These are phyloP conservation scores for Saccharomycopsis olivae DNA, from an alignment of 805 yeast species.

Conservation along the genomic window DNA sequence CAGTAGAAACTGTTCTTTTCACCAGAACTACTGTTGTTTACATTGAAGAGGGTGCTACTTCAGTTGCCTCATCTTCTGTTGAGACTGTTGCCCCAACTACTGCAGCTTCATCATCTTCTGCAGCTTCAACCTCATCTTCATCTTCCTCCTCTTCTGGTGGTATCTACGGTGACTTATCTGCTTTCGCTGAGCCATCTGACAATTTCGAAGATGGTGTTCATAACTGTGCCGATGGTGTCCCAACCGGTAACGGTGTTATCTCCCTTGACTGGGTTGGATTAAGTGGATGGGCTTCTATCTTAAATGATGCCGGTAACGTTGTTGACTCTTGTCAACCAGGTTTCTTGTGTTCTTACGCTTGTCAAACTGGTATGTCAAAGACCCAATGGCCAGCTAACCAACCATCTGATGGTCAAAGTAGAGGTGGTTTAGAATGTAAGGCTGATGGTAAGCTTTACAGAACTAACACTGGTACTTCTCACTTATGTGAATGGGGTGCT, in stretches of 20 bases:
- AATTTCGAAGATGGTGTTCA: slow-evolving; percentile 62
- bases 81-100: slow-evolving; percentile 12
- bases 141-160: slow-evolving; percentile 21
- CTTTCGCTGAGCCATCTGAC: slow-evolving; percentile 45
- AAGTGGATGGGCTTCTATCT: slow-evolving; percentile 78
- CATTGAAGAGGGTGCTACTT: slow-evolving; percentile 11
- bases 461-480: slow-evolving; percentile 52
- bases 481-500: slow-evolving; percentile 78
- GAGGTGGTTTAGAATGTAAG: slow-evolving; percentile 87
- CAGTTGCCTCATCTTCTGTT: slow-evolving; percentile 13
- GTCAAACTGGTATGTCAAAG: slow-evolving; percentile 98
- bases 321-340: slow-evolving; percentile 78
- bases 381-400: slow-evolving; percentile 93
- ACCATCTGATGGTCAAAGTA: slow-evolving; percentile 80
- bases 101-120: slow-evolving; percentile 17
- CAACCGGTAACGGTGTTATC: slow-evolving; percentile 77
- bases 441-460: slow-evolving; percentile 72
- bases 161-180: slow-evolving; percentile 45
- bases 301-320: slow-evolving; percentile 43
- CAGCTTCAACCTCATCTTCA: slow-evolving; percentile 23
- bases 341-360: slow-evolving; percentile 91
- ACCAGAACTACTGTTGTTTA: slow-evolving; percentile 4
- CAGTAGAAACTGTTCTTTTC: background rate
- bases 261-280: slow-evolving; percentile 59
- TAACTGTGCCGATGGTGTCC: slow-evolving; percentile 50